These are phyloP conservation scores for Wickerhamiella slavikovae DNA, from an alignment of 805 yeast species.

Conservation along the genomic window DNA sequence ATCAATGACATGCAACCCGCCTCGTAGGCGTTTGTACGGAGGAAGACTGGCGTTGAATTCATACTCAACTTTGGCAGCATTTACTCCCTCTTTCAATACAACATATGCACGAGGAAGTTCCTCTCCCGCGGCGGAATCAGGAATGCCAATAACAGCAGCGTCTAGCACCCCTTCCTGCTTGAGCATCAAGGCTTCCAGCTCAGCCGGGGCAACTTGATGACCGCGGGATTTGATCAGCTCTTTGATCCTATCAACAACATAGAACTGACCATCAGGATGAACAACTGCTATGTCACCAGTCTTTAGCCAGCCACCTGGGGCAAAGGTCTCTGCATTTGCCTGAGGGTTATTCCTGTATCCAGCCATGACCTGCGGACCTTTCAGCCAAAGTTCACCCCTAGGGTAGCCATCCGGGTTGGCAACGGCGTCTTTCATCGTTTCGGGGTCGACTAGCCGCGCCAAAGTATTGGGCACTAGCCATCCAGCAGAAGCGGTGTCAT, in stretches of 20 bases:
- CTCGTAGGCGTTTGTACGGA: constrained; percentile 17
- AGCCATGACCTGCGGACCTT: constrained; percentile 32
- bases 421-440: constrained; percentile 27
- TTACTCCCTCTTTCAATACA: constrained; percentile 9
- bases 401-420: constrained; percentile 39
- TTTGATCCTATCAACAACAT: constrained; percentile 37
- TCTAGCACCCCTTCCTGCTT: constrained; percentile 64
- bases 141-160: constrained; percentile 66
- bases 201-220: constrained; percentile 88
- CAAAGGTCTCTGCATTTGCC: constrained; percentile 26
- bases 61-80: constrained; percentile 10
- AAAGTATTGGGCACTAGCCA: constrained; percentile 25
- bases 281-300: constrained; percentile 34
- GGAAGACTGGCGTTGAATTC: constrained; percentile 17
- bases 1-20: constrained; percentile 41
- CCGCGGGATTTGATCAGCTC: constrained; percentile 47
- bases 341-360: constrained; percentile 27
- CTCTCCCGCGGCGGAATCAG: constrained; percentile 55
- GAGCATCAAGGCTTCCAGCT: constrained; percentile 64
- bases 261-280: constrained; percentile 19
- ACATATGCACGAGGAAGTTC: constrained; percentile 22
- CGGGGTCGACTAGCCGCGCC: constrained; percentile 24
- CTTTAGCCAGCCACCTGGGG: constrained; percentile 30
- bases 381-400: constrained; percentile 31
- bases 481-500: constrained; percentile 30